Base-by-base conservation (phyloP, 805 yeast species). In the Millerozyma acaciae region DNA sequence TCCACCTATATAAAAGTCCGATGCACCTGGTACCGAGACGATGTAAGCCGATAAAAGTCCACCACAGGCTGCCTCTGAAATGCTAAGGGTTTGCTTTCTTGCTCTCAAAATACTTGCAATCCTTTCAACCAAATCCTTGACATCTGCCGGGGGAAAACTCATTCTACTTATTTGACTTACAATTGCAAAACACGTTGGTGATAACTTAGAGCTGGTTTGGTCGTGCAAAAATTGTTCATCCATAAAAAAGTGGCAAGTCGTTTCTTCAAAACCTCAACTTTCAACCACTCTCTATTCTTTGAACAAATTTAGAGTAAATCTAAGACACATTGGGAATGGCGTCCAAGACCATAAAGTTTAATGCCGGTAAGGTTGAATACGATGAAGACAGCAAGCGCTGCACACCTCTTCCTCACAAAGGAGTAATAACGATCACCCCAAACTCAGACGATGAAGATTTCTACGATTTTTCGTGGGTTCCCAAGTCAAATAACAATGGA, bases 21-120 rank as follows among this genome's bases (percentile, higher is more conserved):
- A 81, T 0, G 95, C 95, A 4, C 96, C 95, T 0, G 94, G 89
- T 3, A 84, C 77, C 1, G 90, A 75, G 5, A 87, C 87, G 14
- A 86, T 54, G 48, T 84, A 85, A 1, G 95, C 84, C 3, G 93
- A 80, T 6, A 86, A 61, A 10, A 86, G 67, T 0, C 96, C 96
- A 6, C 96, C 96, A 55, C 95, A 86, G 0, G 95, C 94, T 2
- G 89, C 88, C 48, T 86, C 96, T 5, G 89, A 78, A 1, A 84
- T 81, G 0, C 94, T 84, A 15, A 86, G 60, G 1, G 95, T 83
- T 51, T 80, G 79, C 9, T 68, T 57, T 17, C 78, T 64, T 13
- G 55, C 51, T 13, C 73, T 57, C 16, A 86, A 65, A 4, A 78
- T 62, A 21, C 53, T 57, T 0, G 93, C 79, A 26, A 86, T 84